Conservation (phyloP, 1,284 basidiomycete genomes). For the Trametes versicolor region DNA sequence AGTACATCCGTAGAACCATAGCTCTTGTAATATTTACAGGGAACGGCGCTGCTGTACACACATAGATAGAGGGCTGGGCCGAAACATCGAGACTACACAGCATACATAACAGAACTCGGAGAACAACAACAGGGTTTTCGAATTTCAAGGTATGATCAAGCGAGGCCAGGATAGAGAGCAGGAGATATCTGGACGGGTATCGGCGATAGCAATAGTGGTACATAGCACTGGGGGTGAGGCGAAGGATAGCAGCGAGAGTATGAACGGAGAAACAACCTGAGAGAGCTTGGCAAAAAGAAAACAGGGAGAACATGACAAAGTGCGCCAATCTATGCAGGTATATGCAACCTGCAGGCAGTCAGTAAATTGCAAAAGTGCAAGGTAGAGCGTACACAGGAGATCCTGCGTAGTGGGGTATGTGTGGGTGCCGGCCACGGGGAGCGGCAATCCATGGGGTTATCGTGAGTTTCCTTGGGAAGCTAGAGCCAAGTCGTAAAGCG, state of each 20-base stretch:
- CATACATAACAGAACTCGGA: background rate
- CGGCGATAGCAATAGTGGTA: background rate
- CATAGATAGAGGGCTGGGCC: constrained; percentile 6
- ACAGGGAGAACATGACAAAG: no score
- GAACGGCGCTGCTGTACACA: constrained; percentile 4
- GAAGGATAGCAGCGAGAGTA: background rate
- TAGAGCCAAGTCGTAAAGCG: background rate
- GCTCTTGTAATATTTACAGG: constrained; percentile 9
- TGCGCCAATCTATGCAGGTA: background rate
- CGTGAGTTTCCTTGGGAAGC: background rate
- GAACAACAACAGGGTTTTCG: no score
- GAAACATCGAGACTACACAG: no score
- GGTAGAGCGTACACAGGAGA: background rate
- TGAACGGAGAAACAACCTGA: no score
- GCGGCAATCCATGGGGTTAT: background rate
- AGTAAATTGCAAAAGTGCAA: background rate
- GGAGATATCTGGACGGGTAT: background rate
- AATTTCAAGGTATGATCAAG: no score
- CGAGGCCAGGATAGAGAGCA: no score
- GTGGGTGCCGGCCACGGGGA: background rate
- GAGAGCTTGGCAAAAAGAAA: background rate
- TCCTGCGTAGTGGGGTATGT: background rate
- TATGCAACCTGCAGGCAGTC: background rate
- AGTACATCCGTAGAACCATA: background rate
- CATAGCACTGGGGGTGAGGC: background rate